Conservation (phyloP, 176 grass and related monocot species). For the Carex pumila region DNA sequence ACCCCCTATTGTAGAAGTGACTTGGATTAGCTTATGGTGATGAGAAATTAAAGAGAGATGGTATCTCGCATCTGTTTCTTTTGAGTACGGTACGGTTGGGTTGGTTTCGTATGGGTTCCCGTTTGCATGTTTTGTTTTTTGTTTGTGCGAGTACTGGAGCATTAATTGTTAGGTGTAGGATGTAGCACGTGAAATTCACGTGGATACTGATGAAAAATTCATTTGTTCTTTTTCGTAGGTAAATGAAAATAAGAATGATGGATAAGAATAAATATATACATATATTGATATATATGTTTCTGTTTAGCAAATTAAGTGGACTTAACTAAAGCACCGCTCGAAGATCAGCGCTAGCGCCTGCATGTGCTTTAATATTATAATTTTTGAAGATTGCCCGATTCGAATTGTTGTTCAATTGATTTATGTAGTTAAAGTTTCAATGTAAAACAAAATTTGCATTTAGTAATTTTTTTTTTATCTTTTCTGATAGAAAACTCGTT, state of each 20-base stretch:
- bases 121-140: background rate
- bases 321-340: background rate
- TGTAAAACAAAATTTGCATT: too few species aligned
- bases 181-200: constrained; percentile 41
- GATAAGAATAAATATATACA: background rate
- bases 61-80: constrained; percentile 11
- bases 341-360: background rate
- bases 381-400: background rate
- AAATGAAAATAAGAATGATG: background rate
- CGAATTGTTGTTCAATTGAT: background rate
- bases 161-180: constrained; percentile 15
- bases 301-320: too few species aligned
- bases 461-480: too few species aligned
- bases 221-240: constrained; percentile 1
- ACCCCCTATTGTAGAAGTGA: constrained; percentile 30
- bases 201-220: constrained; percentile 28
- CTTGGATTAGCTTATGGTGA: background rate
- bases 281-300: background rate
- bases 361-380: background rate
- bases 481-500: too few species aligned
- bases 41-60: constrained; percentile 9
- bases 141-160: background rate
- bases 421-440: too few species aligned
- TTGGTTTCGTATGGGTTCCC: background rate
- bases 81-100: background rate